Conservation (phyloP, 805 yeast genomes). For the Cephaloascus albidus region DNA sequence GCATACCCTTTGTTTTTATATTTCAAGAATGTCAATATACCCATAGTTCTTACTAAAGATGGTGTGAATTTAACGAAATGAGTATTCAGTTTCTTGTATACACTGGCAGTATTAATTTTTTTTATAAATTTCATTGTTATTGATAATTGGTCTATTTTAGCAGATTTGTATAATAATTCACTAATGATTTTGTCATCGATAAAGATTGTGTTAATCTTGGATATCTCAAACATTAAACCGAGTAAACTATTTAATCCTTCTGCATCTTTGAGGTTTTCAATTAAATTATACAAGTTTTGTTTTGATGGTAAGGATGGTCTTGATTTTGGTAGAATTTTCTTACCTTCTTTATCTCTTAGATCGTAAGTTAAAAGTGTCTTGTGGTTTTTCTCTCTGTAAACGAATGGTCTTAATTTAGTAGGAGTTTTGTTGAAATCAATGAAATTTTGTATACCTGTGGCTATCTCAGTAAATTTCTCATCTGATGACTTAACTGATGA, state of each 20-base stretch:
- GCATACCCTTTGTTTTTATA: background rate
- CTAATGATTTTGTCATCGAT: background rate
- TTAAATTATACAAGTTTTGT: conserved; percentile 11
- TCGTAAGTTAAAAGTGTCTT: conserved; percentile 23
- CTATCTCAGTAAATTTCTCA: background rate
- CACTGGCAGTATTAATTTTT: no score
- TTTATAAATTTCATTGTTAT: no score
- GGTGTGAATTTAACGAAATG: no score
- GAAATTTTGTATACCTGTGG: conserved; percentile 15
- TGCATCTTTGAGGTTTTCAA: conserved; percentile 8
- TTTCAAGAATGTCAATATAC: background rate
- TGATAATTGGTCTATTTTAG: conserved; percentile 7
- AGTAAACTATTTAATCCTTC: conserved; percentile 7
- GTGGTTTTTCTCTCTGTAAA: conserved; percentile 30
- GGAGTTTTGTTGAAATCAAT: conserved; percentile 21
- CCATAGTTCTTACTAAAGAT: background rate
- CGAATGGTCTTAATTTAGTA: conserved; percentile 20
- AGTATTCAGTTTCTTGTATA: no score
- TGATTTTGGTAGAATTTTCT: conserved; percentile 18
- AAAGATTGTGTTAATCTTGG: background rate
- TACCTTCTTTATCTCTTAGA: conserved; percentile 12
- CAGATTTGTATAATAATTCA: conserved; percentile 6
- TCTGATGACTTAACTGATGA: no score
- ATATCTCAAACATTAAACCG: background rate
- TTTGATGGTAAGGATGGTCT: conserved; percentile 19